A percentile compares a stretch with the other conserved stretches of the same genome.
phyloP scores from a whole-genome alignment of 202 grass and related monocot genomes.

The Setaria viridis region DNA sequence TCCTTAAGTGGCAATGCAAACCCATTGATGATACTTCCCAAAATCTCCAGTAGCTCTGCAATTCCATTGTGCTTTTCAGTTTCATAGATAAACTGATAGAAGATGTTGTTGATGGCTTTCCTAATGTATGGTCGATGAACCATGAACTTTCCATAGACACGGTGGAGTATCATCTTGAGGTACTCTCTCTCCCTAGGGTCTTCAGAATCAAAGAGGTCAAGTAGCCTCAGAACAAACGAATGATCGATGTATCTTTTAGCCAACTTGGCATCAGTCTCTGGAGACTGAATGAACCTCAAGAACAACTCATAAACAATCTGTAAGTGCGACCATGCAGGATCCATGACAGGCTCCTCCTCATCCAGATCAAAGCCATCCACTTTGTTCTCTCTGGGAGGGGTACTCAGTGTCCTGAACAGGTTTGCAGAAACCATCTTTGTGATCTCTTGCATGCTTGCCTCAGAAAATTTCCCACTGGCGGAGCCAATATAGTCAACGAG shows the following conservation, averaged over 20 bases:
- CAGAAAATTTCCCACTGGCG: constrained; percentile 73
- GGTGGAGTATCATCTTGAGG: constrained; percentile 93
- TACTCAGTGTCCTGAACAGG: constrained; percentile 77
- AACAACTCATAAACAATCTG: constrained; percentile 96
- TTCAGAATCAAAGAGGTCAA: constrained; percentile 97
- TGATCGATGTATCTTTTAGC: constrained; percentile 94
- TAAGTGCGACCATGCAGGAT: constrained; percentile 87
- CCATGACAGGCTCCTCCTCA: constrained; percentile 96
- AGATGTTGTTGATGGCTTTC: constrained; percentile 97
- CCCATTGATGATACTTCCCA: constrained; percentile 97
- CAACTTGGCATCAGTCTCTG: constrained; percentile 92
- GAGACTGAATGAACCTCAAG: constrained; percentile 90
- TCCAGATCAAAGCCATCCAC: constrained; percentile 81
- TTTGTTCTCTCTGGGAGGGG: constrained; percentile 78
- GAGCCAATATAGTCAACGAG: constrained; percentile 86
- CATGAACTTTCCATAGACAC: constrained; percentile 98
- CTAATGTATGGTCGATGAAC: constrained; percentile 91
- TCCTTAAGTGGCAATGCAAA: constrained; percentile 95
- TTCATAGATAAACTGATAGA: constrained; percentile 96
- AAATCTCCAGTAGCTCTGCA: constrained; percentile 92
- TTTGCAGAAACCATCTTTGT: constrained; percentile 83
- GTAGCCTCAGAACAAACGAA: constrained; percentile 86
- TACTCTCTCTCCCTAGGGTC: constrained; percentile 95
- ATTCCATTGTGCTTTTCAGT: constrained; percentile 94
- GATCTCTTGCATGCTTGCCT: constrained; percentile 89